Evolutionary conservation across 2,329 filamentous ascomycete species (phyloP).

Genomic region (Ophioceras dolichostomum): DNA sequence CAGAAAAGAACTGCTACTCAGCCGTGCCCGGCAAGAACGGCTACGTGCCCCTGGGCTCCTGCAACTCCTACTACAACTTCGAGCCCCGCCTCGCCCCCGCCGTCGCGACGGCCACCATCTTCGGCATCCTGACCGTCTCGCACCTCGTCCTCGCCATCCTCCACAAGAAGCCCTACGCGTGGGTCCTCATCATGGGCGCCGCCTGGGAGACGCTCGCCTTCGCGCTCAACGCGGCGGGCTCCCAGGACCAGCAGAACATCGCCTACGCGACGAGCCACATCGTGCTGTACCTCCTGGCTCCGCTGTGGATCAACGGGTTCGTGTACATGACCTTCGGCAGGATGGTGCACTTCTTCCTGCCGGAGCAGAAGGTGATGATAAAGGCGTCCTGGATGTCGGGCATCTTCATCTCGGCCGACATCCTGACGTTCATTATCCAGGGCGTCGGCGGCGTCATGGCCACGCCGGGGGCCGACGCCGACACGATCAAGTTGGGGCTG

Average conservation of each 20-base stretch:
- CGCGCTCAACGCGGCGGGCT: conserved; percentile 19
- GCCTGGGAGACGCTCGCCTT: conserved; percentile 27
- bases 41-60: conserved; percentile 13
- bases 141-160: conserved; percentile 12
- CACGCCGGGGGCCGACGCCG: conserved; percentile 10
- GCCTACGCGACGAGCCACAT: conserved; percentile 17
- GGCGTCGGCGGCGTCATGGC: conserved; percentile 22
- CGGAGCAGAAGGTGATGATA: conserved; percentile 18
- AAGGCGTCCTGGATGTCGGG: conserved; percentile 24
- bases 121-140: conserved; percentile 10
- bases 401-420: conserved; percentile 33
- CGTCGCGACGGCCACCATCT: conserved; percentile 13
- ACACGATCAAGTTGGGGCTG: conserved; percentile 10
- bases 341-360: conserved; percentile 24
- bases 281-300: conserved; percentile 27
- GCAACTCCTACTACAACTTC: conserved; percentile 17
- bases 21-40: conserved; percentile 10
- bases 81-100: conserved; percentile 13
- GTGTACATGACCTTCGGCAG: conserved; percentile 30
- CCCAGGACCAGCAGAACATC: conserved; percentile 23
- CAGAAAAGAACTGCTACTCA: neutral
- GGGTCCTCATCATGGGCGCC: conserved; percentile 26
- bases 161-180: conserved; percentile 11
- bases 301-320: conserved; percentile 31
- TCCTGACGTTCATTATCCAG: conserved; percentile 34